These are phyloP conservation scores for Aspergillus tubingensis DNA, from an alignment of 2,329 filamentous ascomycete genomes.

Conservation along the genomic window DNA sequence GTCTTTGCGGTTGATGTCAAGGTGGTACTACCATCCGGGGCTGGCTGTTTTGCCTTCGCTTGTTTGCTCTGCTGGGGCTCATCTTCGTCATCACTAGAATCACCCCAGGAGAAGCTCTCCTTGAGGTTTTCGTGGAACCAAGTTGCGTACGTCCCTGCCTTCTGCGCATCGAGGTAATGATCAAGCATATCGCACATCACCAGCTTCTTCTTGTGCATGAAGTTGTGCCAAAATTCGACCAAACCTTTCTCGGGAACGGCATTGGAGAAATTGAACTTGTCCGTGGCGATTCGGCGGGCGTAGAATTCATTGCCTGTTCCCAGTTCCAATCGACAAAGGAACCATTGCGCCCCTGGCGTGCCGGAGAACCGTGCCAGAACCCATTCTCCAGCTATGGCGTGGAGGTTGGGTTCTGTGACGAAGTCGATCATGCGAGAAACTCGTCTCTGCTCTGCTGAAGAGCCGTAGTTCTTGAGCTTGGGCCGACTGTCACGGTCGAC, in stretches of 20 bases:
- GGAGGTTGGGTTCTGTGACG: conserved; percentile 16
- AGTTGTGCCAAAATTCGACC: conserved; percentile 20
- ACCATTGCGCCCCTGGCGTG: conserved; percentile 17
- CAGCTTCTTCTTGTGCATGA: conserved; percentile 16
- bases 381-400: conserved; percentile 22
- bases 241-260: conserved; percentile 20
- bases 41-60: not conserved
- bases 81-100: not conserved
- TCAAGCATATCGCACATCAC: conserved; percentile 15
- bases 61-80: not conserved
- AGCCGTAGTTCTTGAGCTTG: not conserved
- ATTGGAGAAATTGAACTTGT: conserved; percentile 17
- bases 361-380: conserved; percentile 19
- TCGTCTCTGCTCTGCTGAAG: conserved; percentile 3
- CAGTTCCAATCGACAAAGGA: conserved; percentile 17
- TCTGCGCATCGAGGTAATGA: not conserved
- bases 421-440: conserved; percentile 21
- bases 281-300: conserved; percentile 18
- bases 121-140: not conserved
- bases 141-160: not conserved
- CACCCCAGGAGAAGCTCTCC: not conserved
- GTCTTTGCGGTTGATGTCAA: not conserved
- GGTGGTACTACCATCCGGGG: not conserved
- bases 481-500: not conserved
- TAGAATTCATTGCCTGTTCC: conserved; percentile 16